Percentiles rank a stretch among this genome's conserved stretches.
These are phyloP conservation scores for Colletotrichum sp. DNA, from an alignment of 2,329 filamentous ascomycete genomes.

Conservation along the genomic window DNA sequence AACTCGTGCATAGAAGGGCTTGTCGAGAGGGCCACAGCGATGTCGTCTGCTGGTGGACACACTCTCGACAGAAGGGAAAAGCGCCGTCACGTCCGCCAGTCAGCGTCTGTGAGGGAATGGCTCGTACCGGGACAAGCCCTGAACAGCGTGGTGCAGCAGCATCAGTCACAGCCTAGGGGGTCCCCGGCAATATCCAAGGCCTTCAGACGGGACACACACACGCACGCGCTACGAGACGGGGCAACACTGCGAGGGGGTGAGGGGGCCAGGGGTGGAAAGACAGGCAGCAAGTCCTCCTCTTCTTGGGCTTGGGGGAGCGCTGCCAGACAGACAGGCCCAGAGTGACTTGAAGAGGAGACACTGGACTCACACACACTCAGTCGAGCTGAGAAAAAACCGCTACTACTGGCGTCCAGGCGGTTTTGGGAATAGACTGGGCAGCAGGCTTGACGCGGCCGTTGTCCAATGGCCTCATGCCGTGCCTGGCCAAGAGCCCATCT, in stretches of 20 bases:
- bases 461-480: constrained; percentile 15
- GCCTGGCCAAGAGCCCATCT: not conserved
- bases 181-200: not conserved
- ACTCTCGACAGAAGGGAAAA: not conserved
- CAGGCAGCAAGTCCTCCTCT: not conserved
- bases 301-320: not conserved
- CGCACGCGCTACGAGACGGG: not conserved
- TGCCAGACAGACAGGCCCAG: not conserved
- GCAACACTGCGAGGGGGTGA: not conserved
- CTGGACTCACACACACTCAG: not conserved
- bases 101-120: not conserved
- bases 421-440: constrained; percentile 5
- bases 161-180: not conserved
- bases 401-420: not conserved
- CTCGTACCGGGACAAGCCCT: constrained; percentile 1
- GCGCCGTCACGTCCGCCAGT: not conserved
- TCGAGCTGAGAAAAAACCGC: not conserved
- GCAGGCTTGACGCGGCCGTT: constrained; percentile 1
- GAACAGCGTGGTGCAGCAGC: not conserved
- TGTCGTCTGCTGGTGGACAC: not conserved
- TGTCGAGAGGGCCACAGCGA: not conserved
- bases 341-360: not conserved
- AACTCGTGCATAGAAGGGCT: not conserved
- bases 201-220: not conserved
- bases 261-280: not conserved